These are phyloP conservation scores for Pholiota adiposa DNA, from an alignment of 1,284 basidiomycete genomes.

Conservation along the genomic window DNA sequence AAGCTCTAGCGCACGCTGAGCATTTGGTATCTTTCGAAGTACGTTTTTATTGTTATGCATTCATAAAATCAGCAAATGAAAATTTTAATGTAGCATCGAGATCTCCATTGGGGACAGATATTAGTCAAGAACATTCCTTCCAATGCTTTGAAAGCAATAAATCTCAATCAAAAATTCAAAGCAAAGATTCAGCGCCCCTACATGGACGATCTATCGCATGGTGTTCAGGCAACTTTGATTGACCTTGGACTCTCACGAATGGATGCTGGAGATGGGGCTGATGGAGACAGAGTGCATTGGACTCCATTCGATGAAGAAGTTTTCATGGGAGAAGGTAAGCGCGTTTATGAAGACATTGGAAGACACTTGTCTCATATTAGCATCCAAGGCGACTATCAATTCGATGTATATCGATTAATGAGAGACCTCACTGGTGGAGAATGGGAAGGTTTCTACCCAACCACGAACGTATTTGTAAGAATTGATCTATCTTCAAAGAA, in stretches of 20 bases:
- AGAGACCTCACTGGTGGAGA: slow-evolving; percentile 54
- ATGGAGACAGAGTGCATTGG: slow-evolving; percentile 60
- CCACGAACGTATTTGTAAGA: slow-evolving; percentile 89
- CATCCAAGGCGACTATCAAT: slow-evolving; percentile 83
- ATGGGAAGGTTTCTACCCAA: slow-evolving; percentile 79
- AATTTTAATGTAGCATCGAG: slow-evolving; percentile 71
- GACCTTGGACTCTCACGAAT: slow-evolving; percentile 93
- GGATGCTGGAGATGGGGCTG: slow-evolving; percentile 53
- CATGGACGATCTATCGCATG: slow-evolving; percentile 65
- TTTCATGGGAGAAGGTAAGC: slow-evolving; percentile 80
- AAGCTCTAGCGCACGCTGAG: slow-evolving; percentile 81
- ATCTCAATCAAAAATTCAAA: slow-evolving; percentile 32
- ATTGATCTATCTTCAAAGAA: slow-evolving; percentile 5
- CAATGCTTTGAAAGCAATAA: slow-evolving; percentile 35
- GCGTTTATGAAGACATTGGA: not conserved
- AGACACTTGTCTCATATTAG: not conserved
- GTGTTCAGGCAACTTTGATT: slow-evolving; percentile 85
- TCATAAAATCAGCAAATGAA: not conserved
- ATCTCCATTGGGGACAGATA: slow-evolving; percentile 98
- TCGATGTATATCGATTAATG: slow-evolving; percentile 95
- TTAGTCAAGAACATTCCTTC: slow-evolving; percentile 66
- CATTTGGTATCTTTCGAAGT: slow-evolving; percentile 86
- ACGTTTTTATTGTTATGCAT: slow-evolving; percentile 20
- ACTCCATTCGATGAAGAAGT: slow-evolving; percentile 81
- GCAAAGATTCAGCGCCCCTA: slow-evolving; percentile 33